Percentiles rank a stretch among this genome's conserved stretches.
phyloP scores from a whole-genome alignment of 2,329 filamentous ascomycete species.

The Fusarium pilosicola region DNA sequence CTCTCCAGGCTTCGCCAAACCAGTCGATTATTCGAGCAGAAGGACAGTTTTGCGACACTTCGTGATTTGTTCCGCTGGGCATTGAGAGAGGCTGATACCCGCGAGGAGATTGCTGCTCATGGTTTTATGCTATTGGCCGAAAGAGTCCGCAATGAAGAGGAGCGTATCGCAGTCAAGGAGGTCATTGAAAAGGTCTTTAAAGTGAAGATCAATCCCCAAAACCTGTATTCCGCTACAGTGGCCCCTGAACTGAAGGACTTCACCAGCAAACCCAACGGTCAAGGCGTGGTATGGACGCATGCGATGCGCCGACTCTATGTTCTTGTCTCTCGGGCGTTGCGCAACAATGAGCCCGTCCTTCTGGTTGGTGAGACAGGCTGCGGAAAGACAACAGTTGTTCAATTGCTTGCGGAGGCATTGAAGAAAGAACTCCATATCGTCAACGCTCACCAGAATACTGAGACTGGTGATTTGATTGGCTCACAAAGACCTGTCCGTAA shows the following conservation, averaged over 20 bases:
- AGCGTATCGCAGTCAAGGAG: constrained; percentile 83
- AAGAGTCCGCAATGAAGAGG: constrained; percentile 89
- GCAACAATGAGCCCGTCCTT: constrained; percentile 92
- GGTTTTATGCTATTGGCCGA: constrained; percentile 97
- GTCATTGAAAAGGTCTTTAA: constrained; percentile 93
- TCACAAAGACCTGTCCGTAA: constrained; percentile 93
- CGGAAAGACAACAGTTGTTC: constrained; percentile 96
- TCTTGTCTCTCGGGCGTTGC: constrained; percentile 85
- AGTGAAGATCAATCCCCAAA: constrained; percentile 78
- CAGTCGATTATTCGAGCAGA: constrained; percentile 92
- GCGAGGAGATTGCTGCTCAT: constrained; percentile 88
- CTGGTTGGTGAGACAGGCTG: constrained; percentile 97
- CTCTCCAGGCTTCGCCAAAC: constrained; percentile 90
- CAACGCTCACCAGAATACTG: constrained; percentile 98
- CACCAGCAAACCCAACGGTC: constrained; percentile 58
- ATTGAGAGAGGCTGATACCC: constrained; percentile 81
- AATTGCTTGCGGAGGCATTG: constrained; percentile 86
- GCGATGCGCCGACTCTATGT: constrained; percentile 94
- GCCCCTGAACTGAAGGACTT: constrained; percentile 66
- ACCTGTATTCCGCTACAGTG: constrained; percentile 73
- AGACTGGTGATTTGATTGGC: constrained; percentile 96
- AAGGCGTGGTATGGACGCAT: constrained; percentile 89
- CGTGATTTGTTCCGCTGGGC: constrained; percentile 98
- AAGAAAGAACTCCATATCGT: constrained; percentile 83
- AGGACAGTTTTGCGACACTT: constrained; percentile 95